Evolutionary conservation across 2,329 filamentous ascomycete species (phyloP).

Genomic region (Cercospora sp.): DNA sequence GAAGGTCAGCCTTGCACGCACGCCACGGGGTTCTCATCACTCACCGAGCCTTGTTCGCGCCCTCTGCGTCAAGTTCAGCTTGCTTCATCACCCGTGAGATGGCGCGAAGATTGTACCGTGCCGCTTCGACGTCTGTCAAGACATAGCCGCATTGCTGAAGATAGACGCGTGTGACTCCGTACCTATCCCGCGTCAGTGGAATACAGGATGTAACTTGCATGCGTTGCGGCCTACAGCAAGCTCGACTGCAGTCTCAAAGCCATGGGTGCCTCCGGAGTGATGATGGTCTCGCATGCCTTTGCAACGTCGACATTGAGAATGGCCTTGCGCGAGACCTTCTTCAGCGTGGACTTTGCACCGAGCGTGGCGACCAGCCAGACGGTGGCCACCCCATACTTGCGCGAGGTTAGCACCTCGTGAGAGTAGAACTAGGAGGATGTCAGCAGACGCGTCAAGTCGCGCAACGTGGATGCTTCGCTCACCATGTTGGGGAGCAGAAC

Average conservation of each 20-base stretch:
- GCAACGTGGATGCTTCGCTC: background rate
- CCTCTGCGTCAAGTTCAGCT: slow-evolving; percentile 66
- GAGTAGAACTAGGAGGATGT: slow-evolving; percentile 6
- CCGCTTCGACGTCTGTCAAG: slow-evolving; percentile 73
- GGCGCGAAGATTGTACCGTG: slow-evolving; percentile 69
- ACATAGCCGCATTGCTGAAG: slow-evolving; percentile 85
- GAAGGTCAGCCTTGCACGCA: background rate
- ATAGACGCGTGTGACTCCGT: slow-evolving; percentile 82
- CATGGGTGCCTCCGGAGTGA: slow-evolving; percentile 77
- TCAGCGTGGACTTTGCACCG: slow-evolving; percentile 68
- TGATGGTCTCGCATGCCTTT: slow-evolving; percentile 86
- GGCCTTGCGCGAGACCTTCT: slow-evolving; percentile 77
- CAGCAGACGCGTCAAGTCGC: slow-evolving; percentile 9
- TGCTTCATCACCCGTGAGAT: slow-evolving; percentile 61
- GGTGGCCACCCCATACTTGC: slow-evolving; percentile 88
- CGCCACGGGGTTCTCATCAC: slow-evolving; percentile 24
- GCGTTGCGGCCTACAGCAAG: slow-evolving; percentile 61
- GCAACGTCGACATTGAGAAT: slow-evolving; percentile 85
- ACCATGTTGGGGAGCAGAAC: background rate
- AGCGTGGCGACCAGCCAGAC: slow-evolving; percentile 94
- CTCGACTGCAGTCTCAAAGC: slow-evolving; percentile 87
- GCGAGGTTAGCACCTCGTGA: slow-evolving; percentile 69
- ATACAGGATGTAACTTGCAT: background rate
- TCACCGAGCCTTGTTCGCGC: slow-evolving; percentile 68
- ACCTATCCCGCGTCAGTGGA: slow-evolving; percentile 46